A percentile compares a stretch with the other conserved stretches of the same genome.
These are phyloP conservation scores for Nitzschia palea DNA, from an alignment of 108 stramenopile genomes.

Conservation along the genomic window DNA sequence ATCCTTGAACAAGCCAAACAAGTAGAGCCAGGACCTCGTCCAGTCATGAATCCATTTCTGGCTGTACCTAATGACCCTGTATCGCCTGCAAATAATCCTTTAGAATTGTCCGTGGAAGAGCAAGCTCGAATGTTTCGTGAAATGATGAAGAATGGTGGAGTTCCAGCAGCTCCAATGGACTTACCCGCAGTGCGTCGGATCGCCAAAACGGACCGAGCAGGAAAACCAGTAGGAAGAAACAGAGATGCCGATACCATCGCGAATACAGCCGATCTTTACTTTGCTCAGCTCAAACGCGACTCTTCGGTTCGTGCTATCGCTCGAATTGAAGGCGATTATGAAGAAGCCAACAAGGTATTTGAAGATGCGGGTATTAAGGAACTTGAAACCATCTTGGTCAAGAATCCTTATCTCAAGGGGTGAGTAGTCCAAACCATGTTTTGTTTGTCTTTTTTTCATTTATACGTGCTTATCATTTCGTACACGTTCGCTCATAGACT, in stretches of 20 bases:
- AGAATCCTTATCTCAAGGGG: constrained; percentile 73
- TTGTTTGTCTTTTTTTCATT: constrained; percentile 4
- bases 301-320: constrained; percentile 69
- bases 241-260: constrained; percentile 69
- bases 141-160: constrained; percentile 41
- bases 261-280: constrained; percentile 83
- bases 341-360: constrained; percentile 67
- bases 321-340: constrained; percentile 53
- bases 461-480: neutral
- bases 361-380: constrained; percentile 50
- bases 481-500: constrained; percentile 12
- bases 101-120: constrained; percentile 44
- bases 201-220: constrained; percentile 7
- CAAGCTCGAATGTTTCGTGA: constrained; percentile 55
- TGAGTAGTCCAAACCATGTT: constrained; percentile 3
- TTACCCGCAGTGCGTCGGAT: neutral
- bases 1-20: constrained; percentile 43
- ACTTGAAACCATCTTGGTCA: constrained; percentile 41
- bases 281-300: constrained; percentile 85
- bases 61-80: constrained; percentile 18
- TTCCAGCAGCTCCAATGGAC: constrained; percentile 8
- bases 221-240: constrained; percentile 57
- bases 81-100: constrained; percentile 18
- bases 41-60: constrained; percentile 30
- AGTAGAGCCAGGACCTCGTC: neutral